Evolutionary conservation across 176 grass and related monocot species (phyloP), one percentile per base, ranked within the genome.

Genomic region (Tuctoria greenei): DNA sequence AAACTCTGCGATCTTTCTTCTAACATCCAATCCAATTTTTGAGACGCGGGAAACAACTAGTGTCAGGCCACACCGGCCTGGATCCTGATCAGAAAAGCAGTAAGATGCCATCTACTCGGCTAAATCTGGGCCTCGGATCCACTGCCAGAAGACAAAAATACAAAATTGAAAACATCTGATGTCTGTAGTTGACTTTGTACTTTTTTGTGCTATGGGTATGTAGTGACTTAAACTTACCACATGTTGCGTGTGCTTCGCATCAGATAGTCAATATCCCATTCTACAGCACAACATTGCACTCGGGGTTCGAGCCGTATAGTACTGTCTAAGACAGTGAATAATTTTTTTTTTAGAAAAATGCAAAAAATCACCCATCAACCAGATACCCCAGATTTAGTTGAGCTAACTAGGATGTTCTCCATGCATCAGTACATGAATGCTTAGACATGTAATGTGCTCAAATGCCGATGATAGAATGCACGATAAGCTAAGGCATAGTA

Each of bases 111-210:
- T 64, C 45, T 57, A 6, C 16, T 41, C 59, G 0, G 31, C 37
- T 63, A 49, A 72, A 54, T 31, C 6, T 64, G 8, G 23, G 24
- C 4, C 67, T 72, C 14, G 15, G 57, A 50, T 81, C 61, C 18
- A 31, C 9, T 13, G 9, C 2, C 36, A 17, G 5, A 10, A 11
- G 31, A 0, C 7, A 40, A 27, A 15, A 8, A 16, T 20, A 20
- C 17, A 21, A 31, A 72, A 52, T n/a, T 54, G 23, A 43, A 42
- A 54, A 65, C 50, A 10, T 16, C n/a, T 40, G 17, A 64, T 6
- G 58, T 60, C 1, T 57, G 65, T 10, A 36, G 73, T 83, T 69
- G 81, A 83, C 72, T 69, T 69, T 11, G n/a, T 18, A 0, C 15
- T 7, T 5, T 4, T n/a, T 12, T 51, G 17, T 51, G 16, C 14